These are phyloP conservation scores for Cryptosporidium tyzzeri DNA, from an alignment of 169 alveolate genomes.

Conservation along the genomic window DNA sequence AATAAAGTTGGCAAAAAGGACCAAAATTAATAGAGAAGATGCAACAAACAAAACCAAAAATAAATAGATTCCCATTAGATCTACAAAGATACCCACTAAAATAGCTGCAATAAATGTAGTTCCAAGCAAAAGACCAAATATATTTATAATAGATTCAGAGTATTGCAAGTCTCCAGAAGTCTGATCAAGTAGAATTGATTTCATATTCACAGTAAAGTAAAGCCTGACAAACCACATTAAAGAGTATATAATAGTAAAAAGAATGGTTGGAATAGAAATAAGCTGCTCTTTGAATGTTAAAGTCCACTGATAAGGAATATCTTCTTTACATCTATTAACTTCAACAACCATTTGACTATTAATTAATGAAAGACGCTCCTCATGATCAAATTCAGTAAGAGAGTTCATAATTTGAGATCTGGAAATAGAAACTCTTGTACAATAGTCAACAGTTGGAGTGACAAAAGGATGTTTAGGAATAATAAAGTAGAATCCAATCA, in stretches of 20 bases:
- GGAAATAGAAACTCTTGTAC: conserved; percentile 55
- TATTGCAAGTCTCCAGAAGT: conserved; percentile 37
- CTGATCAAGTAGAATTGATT: conserved; percentile 27
- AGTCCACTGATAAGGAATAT: conserved; percentile 54
- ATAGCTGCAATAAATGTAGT: conserved; percentile 50
- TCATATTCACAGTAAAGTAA: conserved; percentile 71
- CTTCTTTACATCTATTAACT: conserved; percentile 65
- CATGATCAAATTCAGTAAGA: conserved; percentile 12
- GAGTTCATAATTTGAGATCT: conserved; percentile 27
- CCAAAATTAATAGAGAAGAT: conserved; percentile 44
- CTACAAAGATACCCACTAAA: conserved; percentile 54
- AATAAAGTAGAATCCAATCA: conserved; percentile 30
- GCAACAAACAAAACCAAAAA: conserved; percentile 40
- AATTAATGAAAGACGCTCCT: conserved; percentile 20
- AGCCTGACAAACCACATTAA: conserved; percentile 60
- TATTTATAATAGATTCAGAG: conserved; percentile 31
- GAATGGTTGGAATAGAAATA: conserved; percentile 32
- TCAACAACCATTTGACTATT: conserved; percentile 26
- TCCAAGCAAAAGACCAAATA: conserved; percentile 64
- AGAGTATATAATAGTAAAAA: conserved; percentile 52
- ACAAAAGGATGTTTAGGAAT: conserved; percentile 61
- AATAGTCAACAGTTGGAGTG: conserved; percentile 39
- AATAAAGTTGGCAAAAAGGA: conserved; percentile 33
- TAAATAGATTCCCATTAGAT: conserved; percentile 32
- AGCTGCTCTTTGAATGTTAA: conserved; percentile 47